Evolutionary conservation across 2,329 filamentous ascomycete genomes (phyloP).

Genomic region (Blastomyces percursus): DNA sequence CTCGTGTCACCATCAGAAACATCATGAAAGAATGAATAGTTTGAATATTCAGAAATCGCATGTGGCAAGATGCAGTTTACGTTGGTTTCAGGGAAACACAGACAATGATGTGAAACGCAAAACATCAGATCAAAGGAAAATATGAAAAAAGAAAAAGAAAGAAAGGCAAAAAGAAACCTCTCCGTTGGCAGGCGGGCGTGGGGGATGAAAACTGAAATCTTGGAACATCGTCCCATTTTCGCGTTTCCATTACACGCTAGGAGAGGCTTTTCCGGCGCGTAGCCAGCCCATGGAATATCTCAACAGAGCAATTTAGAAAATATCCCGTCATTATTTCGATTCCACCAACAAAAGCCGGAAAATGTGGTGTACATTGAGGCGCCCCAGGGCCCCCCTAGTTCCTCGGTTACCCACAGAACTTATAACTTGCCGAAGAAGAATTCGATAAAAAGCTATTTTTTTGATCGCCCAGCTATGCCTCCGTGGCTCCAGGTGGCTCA

Average conservation of each 20-base stretch:
- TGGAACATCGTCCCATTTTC: background rate
- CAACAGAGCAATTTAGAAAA: background rate
- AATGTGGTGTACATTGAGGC: background rate
- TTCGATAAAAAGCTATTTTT: background rate
- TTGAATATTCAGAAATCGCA: background rate
- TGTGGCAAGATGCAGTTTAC: background rate
- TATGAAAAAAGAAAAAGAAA: too few relatives aligned
- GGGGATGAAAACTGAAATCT: background rate
- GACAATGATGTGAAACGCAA: background rate
- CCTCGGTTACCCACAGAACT: background rate
- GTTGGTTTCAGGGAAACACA: background rate
- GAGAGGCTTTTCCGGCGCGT: background rate
- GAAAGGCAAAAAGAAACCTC: too few relatives aligned
- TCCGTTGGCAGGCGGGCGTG: background rate
- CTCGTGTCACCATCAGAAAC: background rate
- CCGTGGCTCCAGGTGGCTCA: background rate
- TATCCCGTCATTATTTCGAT: background rate
- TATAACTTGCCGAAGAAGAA: too few relatives aligned
- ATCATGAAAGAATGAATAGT: background rate
- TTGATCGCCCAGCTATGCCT: background rate
- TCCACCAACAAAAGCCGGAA: background rate
- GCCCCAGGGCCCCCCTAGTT: background rate
- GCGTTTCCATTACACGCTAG: background rate
- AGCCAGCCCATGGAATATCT: background rate
- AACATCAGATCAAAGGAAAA: background rate